Conservation (phyloP, 2,329 filamentous ascomycete genomes). For the Pyrenophora graminea region DNA sequence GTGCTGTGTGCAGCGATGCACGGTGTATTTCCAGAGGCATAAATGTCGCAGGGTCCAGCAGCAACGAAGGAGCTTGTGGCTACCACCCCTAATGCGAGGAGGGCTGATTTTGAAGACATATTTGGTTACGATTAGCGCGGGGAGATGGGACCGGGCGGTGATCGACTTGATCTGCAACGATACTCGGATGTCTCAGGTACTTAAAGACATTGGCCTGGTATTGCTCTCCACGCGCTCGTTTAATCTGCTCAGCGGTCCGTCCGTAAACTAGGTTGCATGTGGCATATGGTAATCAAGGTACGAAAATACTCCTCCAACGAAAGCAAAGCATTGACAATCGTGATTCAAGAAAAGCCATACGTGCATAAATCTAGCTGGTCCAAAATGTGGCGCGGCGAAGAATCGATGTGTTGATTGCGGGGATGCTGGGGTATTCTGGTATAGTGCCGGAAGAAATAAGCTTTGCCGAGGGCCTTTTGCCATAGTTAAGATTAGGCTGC, state of each 20-base stretch:
- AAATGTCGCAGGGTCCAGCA: constrained; percentile 66
- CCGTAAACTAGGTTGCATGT: background rate
- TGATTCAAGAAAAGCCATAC: background rate
- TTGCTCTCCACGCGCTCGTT: background rate
- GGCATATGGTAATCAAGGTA: background rate
- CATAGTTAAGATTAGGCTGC: background rate
- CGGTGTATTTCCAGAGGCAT: constrained; percentile 61
- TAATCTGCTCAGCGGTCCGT: background rate
- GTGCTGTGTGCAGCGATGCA: constrained; percentile 68
- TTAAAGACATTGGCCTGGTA: background rate
- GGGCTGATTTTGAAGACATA: constrained; percentile 15
- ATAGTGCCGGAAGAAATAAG: constrained; percentile 13
- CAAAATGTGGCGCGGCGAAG: background rate
- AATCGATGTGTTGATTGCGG: constrained; percentile 1
- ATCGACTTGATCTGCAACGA: background rate
- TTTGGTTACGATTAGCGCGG: background rate
- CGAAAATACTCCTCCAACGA: constrained; percentile 9
- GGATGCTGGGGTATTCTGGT: background rate
- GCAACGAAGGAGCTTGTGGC: constrained; percentile 22
- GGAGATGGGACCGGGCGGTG: background rate
- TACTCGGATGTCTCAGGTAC: background rate
- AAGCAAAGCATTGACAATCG: background rate
- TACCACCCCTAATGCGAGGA: constrained; percentile 17
- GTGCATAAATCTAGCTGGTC: background rate
- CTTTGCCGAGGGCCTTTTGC: constrained; percentile 10